Percentiles rank a stretch among this genome's conserved stretches.
phyloP scores from a whole-genome alignment of 768 basidiomycete species.

The Trametes elegans region DNA sequence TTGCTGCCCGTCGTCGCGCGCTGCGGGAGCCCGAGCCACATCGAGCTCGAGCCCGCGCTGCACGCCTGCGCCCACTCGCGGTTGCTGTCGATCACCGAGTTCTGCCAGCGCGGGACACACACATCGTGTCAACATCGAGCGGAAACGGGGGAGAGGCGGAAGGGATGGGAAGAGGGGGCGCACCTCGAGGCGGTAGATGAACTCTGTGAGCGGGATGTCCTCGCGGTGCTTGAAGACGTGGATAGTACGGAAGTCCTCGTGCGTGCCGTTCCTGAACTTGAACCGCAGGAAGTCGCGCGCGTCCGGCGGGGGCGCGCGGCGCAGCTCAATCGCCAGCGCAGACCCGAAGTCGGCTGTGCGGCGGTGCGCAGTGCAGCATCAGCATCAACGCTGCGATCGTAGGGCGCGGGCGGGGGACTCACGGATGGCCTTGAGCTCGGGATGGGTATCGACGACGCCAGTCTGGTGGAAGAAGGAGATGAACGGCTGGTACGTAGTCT shows the following conservation, averaged over 20 bases:
- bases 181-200: constrained; percentile 81
- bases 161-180: constrained; percentile 11
- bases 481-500: constrained; percentile 89
- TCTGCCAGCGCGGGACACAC: constrained; percentile 30
- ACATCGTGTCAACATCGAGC: background rate
- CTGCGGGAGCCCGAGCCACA: constrained; percentile 16
- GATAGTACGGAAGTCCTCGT: constrained; percentile 58
- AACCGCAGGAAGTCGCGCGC: constrained; percentile 79
- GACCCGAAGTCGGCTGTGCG: constrained; percentile 75
- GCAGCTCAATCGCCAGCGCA: constrained; percentile 76
- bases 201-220: constrained; percentile 81
- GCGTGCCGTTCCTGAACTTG: constrained; percentile 83
- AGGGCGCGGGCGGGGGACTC: constrained; percentile 27
- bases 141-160: background rate
- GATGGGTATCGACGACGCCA: constrained; percentile 54
- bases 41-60: constrained; percentile 24
- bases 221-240: constrained; percentile 72
- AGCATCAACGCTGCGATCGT: background rate
- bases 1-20: constrained; percentile 21
- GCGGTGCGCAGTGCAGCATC: background rate
- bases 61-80: constrained; percentile 45
- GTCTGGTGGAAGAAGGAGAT: constrained; percentile 84
- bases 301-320: constrained; percentile 71
- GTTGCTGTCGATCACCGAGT: constrained; percentile 44
- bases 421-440: constrained; percentile 65